phyloP scores from a whole-genome alignment of 2,329 filamentous ascomycete genomes.

The Microcyclospora pomicola region DNA sequence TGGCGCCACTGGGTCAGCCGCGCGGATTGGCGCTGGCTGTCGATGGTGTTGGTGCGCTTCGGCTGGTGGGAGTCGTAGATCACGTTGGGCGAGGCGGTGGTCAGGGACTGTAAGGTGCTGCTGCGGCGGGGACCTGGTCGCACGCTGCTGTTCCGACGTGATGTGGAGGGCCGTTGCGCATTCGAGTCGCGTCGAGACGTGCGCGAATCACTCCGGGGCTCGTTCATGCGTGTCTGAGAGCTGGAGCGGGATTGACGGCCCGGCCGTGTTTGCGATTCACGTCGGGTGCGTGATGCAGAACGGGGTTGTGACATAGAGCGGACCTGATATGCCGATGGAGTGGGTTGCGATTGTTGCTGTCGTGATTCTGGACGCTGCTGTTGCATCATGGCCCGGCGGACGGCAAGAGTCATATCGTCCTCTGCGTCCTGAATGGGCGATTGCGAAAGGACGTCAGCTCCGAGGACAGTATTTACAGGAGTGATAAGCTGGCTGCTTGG shows the following conservation, averaged over 20 bases:
- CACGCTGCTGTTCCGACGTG: too few species aligned
- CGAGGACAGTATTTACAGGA: conserved; percentile 1
- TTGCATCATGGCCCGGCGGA: conserved; percentile 36
- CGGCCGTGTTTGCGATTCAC: too few species aligned
- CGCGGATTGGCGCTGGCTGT: conserved; percentile 38
- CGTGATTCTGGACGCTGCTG: conserved; percentile 1
- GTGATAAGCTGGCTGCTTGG: conserved; percentile 14
- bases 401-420: conserved; percentile 59
- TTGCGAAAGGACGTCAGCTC: conserved; percentile 6
- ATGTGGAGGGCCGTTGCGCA: too few species aligned
- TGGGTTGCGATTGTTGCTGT: conserved; percentile 3
- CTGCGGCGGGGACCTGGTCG: background rate
- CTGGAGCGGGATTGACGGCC: too few species aligned
- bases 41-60: conserved; percentile 32
- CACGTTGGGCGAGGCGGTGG: conserved; percentile 15
- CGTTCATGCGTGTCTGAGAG: too few species aligned
- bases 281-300: too few species aligned
- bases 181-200: too few species aligned
- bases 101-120: conserved; percentile 1
- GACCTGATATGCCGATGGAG: background rate
- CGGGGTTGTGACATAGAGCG: too few species aligned
- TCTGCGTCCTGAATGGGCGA: conserved; percentile 25
- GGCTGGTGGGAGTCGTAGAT: conserved; percentile 44
- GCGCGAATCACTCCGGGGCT: too few species aligned
- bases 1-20: conserved; percentile 52